These are phyloP conservation scores for Neodidymelliopsis sp. DNA, from an alignment of 2,329 filamentous ascomycete species.

Conservation along the genomic window DNA sequence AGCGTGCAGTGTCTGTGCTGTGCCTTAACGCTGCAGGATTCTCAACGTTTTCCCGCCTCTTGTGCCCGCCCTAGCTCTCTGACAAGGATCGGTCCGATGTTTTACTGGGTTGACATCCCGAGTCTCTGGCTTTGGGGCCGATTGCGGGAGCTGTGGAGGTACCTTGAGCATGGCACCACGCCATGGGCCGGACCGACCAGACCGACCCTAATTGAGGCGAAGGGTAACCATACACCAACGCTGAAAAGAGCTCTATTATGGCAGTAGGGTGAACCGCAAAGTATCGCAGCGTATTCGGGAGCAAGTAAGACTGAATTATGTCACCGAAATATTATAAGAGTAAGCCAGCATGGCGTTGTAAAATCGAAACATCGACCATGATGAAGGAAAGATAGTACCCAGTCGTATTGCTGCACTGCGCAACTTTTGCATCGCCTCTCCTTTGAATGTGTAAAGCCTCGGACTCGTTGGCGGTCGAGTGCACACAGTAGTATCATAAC, in stretches of 20 bases:
- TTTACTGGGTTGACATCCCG: neutral
- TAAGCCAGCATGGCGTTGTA: too few species aligned
- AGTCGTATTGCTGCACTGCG: too few species aligned
- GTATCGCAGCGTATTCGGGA: neutral
- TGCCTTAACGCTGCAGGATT: constrained; percentile 2
- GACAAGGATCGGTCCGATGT: neutral
- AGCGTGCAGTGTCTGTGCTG: constrained; percentile 6
- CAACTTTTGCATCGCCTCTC: too few species aligned
- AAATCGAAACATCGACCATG: too few species aligned
- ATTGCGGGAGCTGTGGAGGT: neutral
- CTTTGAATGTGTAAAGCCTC: too few species aligned
- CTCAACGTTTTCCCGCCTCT: neutral
- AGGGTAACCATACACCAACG: neutral
- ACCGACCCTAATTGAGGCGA: neutral
- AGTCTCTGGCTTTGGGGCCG: constrained; percentile 1
- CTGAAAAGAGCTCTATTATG: neutral
- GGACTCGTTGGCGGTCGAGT: too few species aligned
- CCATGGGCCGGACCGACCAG: neutral
- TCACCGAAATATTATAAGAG: neutral
- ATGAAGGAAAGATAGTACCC: too few species aligned
- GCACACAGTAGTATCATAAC: too few species aligned
- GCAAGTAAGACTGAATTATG: neutral
- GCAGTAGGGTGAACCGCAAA: neutral
- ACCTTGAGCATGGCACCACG: neutral
- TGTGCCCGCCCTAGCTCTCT: neutral